Percentiles rank a stretch among this genome's conserved stretches.
These are phyloP conservation scores for Colletotrichum abscissum DNA, from an alignment of 2,329 filamentous ascomycete genomes.

Conservation along the genomic window DNA sequence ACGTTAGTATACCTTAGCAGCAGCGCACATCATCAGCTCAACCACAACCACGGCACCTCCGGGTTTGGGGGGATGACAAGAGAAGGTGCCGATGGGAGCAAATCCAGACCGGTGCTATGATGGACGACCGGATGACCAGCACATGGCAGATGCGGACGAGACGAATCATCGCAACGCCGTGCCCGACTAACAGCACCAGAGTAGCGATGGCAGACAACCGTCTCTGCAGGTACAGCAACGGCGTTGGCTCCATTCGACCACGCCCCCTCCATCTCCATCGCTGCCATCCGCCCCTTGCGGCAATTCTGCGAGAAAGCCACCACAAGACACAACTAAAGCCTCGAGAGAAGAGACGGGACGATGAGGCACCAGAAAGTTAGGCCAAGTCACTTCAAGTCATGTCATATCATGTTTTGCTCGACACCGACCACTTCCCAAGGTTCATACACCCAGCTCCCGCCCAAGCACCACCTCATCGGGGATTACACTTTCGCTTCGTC, in stretches of 20 bases:
- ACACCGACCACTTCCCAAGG: background rate
- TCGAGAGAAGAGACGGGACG: constrained; percentile 28
- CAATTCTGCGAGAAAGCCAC: constrained; percentile 28
- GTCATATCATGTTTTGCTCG: constrained; percentile 3
- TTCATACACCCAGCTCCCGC: background rate
- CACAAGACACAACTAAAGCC: constrained; percentile 2
- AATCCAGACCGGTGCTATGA: constrained; percentile 6
- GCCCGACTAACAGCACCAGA: constrained; percentile 1
- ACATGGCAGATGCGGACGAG: constrained; percentile 27
- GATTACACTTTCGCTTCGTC: constrained; percentile 32
- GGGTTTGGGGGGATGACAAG: background rate
- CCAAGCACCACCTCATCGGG: constrained; percentile 1
- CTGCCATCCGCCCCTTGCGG: constrained; percentile 27
- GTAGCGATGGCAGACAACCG: constrained; percentile 2
- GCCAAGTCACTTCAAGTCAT: constrained; percentile 4
- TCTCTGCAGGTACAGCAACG: constrained; percentile 21
- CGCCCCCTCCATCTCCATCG: constrained; percentile 28
- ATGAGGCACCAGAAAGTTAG: constrained; percentile 8
- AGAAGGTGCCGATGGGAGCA: constrained; percentile 10
- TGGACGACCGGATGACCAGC: constrained; percentile 24
- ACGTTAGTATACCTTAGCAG: background rate
- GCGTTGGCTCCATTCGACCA: constrained; percentile 6
- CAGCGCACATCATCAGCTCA: constrained; percentile 8
- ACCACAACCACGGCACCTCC: constrained; percentile 21
- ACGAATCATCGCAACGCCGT: constrained; percentile 29